A percentile compares a stretch with the other conserved stretches of the same genome.
Evolutionary conservation across 1,139 yeast genomes (phyloP).

Genomic region (Taiozyma onychis): DNA sequence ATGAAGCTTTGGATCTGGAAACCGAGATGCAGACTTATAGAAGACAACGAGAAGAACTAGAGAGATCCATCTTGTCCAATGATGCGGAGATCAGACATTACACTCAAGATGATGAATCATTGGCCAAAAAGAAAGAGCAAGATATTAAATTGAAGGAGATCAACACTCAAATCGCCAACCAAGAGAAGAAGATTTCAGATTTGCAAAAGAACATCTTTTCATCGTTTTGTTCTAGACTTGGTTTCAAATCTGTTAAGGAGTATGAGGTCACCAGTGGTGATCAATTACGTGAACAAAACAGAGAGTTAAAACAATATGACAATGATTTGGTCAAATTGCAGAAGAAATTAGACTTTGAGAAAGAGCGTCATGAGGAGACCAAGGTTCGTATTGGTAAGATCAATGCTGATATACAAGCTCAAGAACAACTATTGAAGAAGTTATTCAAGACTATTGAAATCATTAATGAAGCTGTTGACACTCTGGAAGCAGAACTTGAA

Average conservation of each 20-base stretch:
- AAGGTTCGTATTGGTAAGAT: constrained; percentile 38
- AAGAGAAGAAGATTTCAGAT: constrained; percentile 30
- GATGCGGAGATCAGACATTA: constrained; percentile 53
- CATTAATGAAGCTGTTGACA: constrained; percentile 37
- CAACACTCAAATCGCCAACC: constrained; percentile 19
- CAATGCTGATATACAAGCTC: constrained; percentile 28
- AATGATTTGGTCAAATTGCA: constrained; percentile 58
- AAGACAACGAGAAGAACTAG: constrained; percentile 43
- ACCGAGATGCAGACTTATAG: constrained; percentile 46
- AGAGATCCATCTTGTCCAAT: constrained; percentile 49
- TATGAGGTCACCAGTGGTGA: constrained; percentile 68
- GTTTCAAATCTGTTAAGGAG: constrained; percentile 50
- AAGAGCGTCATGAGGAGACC: constrained; percentile 42
- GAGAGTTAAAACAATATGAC: constrained; percentile 56
- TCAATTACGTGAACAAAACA: constrained; percentile 51
- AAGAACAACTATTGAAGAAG: constrained; percentile 32
- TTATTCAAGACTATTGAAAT: constrained; percentile 29
- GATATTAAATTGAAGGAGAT: constrained; percentile 19
- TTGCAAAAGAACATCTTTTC: constrained; percentile 44
- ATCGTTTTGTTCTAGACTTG: constrained; percentile 48
- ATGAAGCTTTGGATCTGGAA: constrained; percentile 45
- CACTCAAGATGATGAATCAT: constrained; percentile 29
- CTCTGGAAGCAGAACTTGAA: constrained; percentile 45
- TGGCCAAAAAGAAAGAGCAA: constrained; percentile 26
- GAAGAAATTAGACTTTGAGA: constrained; percentile 61